Evolutionary conservation across 2,329 filamentous ascomycete genomes (phyloP).

Genomic region (Ceratocystis destructans): DNA sequence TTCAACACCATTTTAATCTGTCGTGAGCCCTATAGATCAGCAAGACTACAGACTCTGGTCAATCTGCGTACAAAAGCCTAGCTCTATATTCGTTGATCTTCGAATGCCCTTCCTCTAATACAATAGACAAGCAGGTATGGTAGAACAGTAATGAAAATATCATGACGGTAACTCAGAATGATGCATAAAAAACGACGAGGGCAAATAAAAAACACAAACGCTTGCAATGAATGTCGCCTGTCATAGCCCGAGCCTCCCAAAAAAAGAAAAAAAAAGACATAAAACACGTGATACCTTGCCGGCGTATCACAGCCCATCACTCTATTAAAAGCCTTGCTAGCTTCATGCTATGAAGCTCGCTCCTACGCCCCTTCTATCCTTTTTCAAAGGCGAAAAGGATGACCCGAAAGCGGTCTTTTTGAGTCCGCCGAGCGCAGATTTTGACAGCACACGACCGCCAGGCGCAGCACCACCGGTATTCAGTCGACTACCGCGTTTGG

Average conservation of each 20-base stretch:
- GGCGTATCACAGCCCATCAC: background rate
- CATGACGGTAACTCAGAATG: background rate
- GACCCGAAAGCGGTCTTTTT: conserved; percentile 31
- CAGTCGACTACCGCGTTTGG: conserved; percentile 13
- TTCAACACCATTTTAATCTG: background rate
- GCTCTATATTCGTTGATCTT: background rate
- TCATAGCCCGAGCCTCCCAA: background rate
- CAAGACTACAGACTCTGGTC: background rate
- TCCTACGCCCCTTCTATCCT: conserved; percentile 47
- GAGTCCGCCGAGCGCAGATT: conserved; percentile 25
- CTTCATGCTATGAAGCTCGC: conserved; percentile 44
- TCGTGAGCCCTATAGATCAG: background rate
- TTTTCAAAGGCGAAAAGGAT: conserved; percentile 59
- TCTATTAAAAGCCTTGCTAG: background rate
- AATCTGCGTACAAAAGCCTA: background rate
- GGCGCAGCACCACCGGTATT: conserved; percentile 18
- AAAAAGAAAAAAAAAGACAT: background rate
- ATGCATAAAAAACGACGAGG: background rate
- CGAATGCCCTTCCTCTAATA: background rate
- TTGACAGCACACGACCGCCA: conserved; percentile 5
- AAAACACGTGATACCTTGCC: background rate
- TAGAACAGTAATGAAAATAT: conserved; percentile 2
- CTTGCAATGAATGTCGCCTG: background rate
- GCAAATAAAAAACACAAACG: background rate
- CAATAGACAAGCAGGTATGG: background rate